These are phyloP conservation scores for Exserohilum rostratum DNA, from an alignment of 2,329 filamentous ascomycete genomes.

Conservation along the genomic window DNA sequence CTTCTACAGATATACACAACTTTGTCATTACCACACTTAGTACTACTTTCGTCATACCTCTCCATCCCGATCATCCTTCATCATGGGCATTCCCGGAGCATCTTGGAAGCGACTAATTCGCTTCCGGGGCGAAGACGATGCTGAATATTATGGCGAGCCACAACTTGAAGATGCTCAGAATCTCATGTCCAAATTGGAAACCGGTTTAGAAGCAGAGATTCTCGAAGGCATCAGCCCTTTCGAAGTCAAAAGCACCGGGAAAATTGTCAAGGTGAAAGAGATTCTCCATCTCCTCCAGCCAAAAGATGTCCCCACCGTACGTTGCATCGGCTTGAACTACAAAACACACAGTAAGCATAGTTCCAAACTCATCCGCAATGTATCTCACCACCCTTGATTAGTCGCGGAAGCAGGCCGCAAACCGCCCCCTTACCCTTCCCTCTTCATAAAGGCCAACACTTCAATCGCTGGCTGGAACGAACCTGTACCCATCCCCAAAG, in stretches of 20 bases:
- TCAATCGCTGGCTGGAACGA: constrained; percentile 9
- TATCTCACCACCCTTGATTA: not conserved
- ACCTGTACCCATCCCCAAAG: constrained; percentile 53
- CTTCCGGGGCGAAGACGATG: not conserved
- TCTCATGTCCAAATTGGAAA: not conserved
- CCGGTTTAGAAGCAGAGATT: not conserved
- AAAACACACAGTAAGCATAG: not conserved
- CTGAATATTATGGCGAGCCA: not conserved
- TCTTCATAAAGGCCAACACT: constrained; percentile 12
- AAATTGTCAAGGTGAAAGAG: not conserved
- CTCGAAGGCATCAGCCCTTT: not conserved
- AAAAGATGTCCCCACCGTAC: not conserved
- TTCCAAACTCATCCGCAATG: not conserved
- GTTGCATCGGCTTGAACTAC: not conserved
- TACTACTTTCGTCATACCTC: not conserved
- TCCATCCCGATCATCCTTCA: not conserved
- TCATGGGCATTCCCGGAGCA: not conserved
- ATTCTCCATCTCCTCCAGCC: not conserved
- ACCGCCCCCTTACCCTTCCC: constrained; percentile 12
- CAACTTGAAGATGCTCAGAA: not conserved
- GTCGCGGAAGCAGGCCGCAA: constrained; percentile 13
- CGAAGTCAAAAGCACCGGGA: not conserved
- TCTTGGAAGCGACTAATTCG: constrained; percentile 1
- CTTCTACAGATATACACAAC: not conserved
- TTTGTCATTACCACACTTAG: not conserved